These are phyloP conservation scores for Orbilia brochopaga DNA, from an alignment of 2,329 filamentous ascomycete genomes.

Conservation along the genomic window DNA sequence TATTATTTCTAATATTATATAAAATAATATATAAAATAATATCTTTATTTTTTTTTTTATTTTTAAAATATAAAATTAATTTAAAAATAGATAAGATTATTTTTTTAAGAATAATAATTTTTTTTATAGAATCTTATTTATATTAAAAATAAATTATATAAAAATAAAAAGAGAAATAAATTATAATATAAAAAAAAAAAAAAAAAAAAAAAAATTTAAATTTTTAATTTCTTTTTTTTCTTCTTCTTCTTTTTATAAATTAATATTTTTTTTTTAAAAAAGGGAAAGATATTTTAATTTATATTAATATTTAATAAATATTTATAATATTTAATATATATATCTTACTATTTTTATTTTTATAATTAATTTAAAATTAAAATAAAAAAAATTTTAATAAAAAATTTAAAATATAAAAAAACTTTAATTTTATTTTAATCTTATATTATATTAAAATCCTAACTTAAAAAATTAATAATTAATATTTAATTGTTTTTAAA, in stretches of 20 bases:
- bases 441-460: too few relatives aligned
- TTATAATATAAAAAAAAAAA: slow-evolving; percentile 14
- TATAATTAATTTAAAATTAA: neutral
- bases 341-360: slow-evolving; percentile 10
- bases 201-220: slow-evolving; percentile 6
- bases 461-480: too few relatives aligned
- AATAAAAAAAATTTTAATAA: too few relatives aligned
- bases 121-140: too few relatives aligned
- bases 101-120: too few relatives aligned
- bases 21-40: slow-evolving; percentile 5
- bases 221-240: slow-evolving; percentile 16
- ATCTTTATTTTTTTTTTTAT: neutral
- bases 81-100: too few relatives aligned
- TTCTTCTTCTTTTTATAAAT: slow-evolving; percentile 17
- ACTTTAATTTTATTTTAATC: too few relatives aligned
- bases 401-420: too few relatives aligned
- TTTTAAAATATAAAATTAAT: slow-evolving; percentile 10
- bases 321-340: slow-evolving; percentile 13
- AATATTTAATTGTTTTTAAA: too few relatives aligned
- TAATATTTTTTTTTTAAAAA: slow-evolving; percentile 3
- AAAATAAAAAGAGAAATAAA: slow-evolving; percentile 15
- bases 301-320: too few relatives aligned
- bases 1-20: too few relatives aligned
- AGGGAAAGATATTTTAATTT: slow-evolving; percentile 15
- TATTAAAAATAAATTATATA: slow-evolving; percentile 21